phyloP scores from a whole-genome alignment of 106 monocot species.

The Allium fistulosum region DNA sequence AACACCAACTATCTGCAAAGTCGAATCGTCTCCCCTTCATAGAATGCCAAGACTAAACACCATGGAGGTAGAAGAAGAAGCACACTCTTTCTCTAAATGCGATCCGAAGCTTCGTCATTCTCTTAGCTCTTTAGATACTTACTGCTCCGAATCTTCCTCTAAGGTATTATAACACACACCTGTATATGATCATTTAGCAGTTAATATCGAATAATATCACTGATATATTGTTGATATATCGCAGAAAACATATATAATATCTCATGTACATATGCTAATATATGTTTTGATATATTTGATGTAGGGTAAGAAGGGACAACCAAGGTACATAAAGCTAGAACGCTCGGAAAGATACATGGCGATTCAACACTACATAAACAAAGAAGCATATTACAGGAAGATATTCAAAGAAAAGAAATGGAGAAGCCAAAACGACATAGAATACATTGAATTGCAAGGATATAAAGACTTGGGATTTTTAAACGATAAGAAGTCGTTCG shows the following conservation, averaged over 20 bases:
- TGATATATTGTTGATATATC: not conserved
- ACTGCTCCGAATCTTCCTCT: not conserved
- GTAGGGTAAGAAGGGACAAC: slow-evolving; percentile 4
- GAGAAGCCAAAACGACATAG: slow-evolving; percentile 49
- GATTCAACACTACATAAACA: slow-evolving; percentile 8
- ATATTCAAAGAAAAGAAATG: slow-evolving; percentile 35
- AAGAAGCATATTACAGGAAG: slow-evolving; percentile 7
- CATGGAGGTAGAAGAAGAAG: no score
- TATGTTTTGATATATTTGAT: not conserved
- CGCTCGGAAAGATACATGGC: slow-evolving; percentile 2
- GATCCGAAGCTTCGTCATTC: slow-evolving; percentile 18
- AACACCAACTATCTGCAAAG: no score
- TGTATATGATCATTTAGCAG: no score
- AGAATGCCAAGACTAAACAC: slow-evolving; percentile 9
- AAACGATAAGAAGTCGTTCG: slow-evolving; percentile 33
- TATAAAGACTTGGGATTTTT: slow-evolving; percentile 66
- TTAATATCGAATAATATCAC: no score
- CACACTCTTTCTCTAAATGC: not conserved
- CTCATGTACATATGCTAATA: not conserved
- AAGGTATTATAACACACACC: slow-evolving; percentile 14
- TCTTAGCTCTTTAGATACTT: slow-evolving; percentile 18
- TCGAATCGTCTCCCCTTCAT: not conserved
- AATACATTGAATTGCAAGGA: slow-evolving; percentile 58
- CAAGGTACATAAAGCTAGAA: slow-evolving; percentile 10
- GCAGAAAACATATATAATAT: not conserved